phyloP scores from a whole-genome alignment of 805 yeast genomes.

The Metschnikowia koreensis region DNA sequence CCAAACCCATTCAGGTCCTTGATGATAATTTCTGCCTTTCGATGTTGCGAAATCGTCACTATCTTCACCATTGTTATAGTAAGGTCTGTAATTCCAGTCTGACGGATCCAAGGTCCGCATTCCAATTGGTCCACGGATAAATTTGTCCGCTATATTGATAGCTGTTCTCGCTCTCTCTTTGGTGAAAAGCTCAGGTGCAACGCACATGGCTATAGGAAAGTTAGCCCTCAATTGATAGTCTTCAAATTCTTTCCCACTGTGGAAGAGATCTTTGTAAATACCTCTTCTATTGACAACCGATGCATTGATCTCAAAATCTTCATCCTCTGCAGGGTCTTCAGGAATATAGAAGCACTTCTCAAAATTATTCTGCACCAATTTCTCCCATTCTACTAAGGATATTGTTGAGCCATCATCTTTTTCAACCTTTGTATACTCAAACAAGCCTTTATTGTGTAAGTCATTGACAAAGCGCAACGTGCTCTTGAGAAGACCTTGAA shows the following conservation, averaged over 20 bases:
- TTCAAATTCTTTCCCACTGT: slow-evolving; percentile 82
- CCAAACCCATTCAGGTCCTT: slow-evolving; percentile 99
- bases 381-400: slow-evolving; percentile 69
- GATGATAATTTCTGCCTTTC: slow-evolving; percentile 95
- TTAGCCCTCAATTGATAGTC: slow-evolving; percentile 93
- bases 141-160: slow-evolving; percentile 65
- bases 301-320: slow-evolving; percentile 58
- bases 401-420: slow-evolving; percentile 58
- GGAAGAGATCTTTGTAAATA: slow-evolving; percentile 83
- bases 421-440: slow-evolving; percentile 55
- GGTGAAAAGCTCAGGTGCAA: slow-evolving; percentile 87
- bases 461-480: slow-evolving; percentile 74
- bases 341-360: slow-evolving; percentile 83
- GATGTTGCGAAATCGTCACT: slow-evolving; percentile 86
- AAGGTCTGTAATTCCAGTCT: slow-evolving; percentile 89
- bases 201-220: slow-evolving; percentile 89
- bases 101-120: slow-evolving; percentile 90
- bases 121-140: slow-evolving; percentile 85
- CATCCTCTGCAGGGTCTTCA: slow-evolving; percentile 56
- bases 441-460: slow-evolving; percentile 52
- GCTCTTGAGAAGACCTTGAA: slow-evolving; percentile 85
- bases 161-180: slow-evolving; percentile 61
- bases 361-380: slow-evolving; percentile 64
- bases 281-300: slow-evolving; percentile 82
- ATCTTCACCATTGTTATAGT: slow-evolving; percentile 79